Conservation (phyloP, 1,139 yeast species). For the Geotrichum restrictum region DNA sequence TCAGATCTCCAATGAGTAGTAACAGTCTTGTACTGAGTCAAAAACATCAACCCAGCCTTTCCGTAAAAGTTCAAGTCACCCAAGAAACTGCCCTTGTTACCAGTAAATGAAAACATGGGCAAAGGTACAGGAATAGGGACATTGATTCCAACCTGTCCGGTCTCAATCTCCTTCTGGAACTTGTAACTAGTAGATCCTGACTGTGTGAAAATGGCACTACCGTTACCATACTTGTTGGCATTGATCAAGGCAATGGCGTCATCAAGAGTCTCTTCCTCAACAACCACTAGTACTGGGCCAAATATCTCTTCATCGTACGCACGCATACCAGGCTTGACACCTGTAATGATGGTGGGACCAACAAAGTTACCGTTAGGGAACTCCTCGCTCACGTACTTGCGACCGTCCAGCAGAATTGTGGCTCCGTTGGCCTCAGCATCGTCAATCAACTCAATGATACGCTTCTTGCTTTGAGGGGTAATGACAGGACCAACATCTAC, state of each 20-base stretch:
- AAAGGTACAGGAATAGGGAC: conserved; percentile 83
- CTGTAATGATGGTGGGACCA: conserved; percentile 66
- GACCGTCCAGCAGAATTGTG: conserved; percentile 59
- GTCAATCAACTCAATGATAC: conserved; percentile 54
- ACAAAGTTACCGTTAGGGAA: conserved; percentile 68
- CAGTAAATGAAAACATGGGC: conserved; percentile 80
- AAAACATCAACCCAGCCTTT: conserved; percentile 65
- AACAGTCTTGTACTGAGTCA: conserved; percentile 74
- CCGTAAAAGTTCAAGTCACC: conserved; percentile 82
- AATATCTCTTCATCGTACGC: conserved; percentile 74
- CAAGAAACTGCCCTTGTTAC: conserved; percentile 70
- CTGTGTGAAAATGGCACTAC: conserved; percentile 65
- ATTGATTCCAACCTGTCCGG: conserved; percentile 77
- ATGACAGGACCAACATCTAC: conserved; percentile 73
- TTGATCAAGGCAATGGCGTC: conserved; percentile 68
- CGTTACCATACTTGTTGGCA: conserved; percentile 67
- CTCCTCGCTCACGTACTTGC: conserved; percentile 49
- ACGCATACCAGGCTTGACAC: conserved; percentile 64
- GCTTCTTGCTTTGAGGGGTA: conserved; percentile 53
- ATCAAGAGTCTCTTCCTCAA: conserved; percentile 63
- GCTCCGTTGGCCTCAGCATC: conserved; percentile 58
- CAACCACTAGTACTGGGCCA: conserved; percentile 68
- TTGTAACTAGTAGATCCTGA: conserved; percentile 68
- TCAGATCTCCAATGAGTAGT: conserved; percentile 66
- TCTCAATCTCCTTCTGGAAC: conserved; percentile 65